Evolutionary conservation across 78 protist species (phyloP), one percentile per base, ranked within the genome.

Genomic region (Protostelium mycophagum): DNA sequence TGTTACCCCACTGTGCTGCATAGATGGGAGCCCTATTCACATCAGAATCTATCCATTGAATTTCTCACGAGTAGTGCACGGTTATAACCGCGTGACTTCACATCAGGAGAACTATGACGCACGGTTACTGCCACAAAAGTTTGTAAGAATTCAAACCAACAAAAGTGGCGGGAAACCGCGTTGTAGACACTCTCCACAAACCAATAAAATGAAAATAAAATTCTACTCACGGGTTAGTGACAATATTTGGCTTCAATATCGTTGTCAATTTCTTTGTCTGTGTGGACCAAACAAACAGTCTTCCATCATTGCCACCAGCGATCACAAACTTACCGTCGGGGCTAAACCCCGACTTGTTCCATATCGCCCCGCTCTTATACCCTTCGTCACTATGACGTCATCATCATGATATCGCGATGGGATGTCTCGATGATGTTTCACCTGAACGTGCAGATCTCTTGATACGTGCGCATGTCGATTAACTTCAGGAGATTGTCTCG

Each of bases 401-500:
- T n/a, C n/a, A n/a, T n/a, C n/a, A n/a, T n/a, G n/a, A n/a, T 83
- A 83, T 83, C 28, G 29, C 28, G 84, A 83, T 83, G 29, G 28
- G 84, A 83, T n/a, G 28, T 37, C 36, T 36, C 37, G 86, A 37
- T 37, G 5, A 35, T 16, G 86, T 16, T 85, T 0, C 39, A 90
- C 93, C 73, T 90, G 83, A 92, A 93, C 28, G 96, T 93, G n/a
- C n/a, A 38, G 1, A 94, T 37, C 0, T 84, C 87, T 34, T 88
- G 87, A 87, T 38, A 83, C 88, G 93, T 96, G 34, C 96, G 89
- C 28, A 93, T 23, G 73, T 96, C 97, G 83, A 96, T 86, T 31
- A 96, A 91, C 38, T 92, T 94, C 34, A 96, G 90, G 1, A 92
- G 87, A 35, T 94, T 94, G 89, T 96, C 97, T 34, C 96, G 83